Evolutionary conservation across 495 filamentous ascomycete genomes (phyloP), one percentile per base, ranked within the genome.

Genomic region (Podospora australis): DNA sequence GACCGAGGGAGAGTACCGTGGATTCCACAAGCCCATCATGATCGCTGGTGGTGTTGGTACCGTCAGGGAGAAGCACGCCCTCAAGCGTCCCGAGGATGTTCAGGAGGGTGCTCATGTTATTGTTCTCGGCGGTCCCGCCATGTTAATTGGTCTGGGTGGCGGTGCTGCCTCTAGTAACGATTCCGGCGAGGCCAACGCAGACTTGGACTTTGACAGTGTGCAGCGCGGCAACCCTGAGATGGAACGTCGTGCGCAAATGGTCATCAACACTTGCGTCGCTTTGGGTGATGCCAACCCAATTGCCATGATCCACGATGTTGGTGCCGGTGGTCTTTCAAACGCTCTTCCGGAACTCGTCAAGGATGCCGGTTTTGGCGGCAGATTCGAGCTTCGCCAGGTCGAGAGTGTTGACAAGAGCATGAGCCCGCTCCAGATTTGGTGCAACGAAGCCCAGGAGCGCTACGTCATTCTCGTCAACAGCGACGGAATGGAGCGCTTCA

Each of bases 11-110:
- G 91, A 98, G 40, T 69, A 87, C 40, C 75, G 94, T 55, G 92
- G 92, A 13, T 98, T 95, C 57, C 91, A 96, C 72, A 98, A 98
- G 69, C 92, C 92, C 6, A 96, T 98, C 65, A 96, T 98, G 90
- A 84, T 98, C 71, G 92, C 94, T 47, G 94, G 92, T 51, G 92
- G 94, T 60, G 78, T 96, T 36, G 94, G 92, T 28, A 95, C 87
- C n/a, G 90, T 97, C n/a, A 69, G 94, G 48, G 91, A 92, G 1
- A 82, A 90, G 57, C 86, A 96, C 64, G 90, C 92, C 4, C 74
- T 94, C 39, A 98, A 98, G 67, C 72, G 83, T 49, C 78, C 80
- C 2, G 72, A 77, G 10, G 72, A 86, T 51, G 91, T 97, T 9
- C 79, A 81, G 50, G 78, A 88, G 17, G 90, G 88, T 6, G 86